A percentile compares a stretch with the other conserved stretches of the same genome.
Evolutionary conservation across 2,329 filamentous ascomycete genomes (phyloP).

Genomic region (Incumbomyces lentus): DNA sequence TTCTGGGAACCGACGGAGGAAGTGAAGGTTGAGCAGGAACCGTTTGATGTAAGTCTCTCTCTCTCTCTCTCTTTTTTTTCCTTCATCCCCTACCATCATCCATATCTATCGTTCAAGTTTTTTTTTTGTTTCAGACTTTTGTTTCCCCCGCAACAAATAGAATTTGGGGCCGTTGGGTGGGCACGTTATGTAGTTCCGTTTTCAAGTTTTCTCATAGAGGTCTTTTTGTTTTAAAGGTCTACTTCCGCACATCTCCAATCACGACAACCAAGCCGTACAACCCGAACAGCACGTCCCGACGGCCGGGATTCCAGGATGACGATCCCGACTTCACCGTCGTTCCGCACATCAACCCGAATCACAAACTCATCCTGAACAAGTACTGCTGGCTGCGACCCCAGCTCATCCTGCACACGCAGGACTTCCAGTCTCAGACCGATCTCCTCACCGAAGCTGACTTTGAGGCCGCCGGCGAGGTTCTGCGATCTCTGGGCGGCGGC

Average conservation of each 20-base stretch:
- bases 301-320: conserved; percentile 10
- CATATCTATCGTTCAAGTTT: no score
- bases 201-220: no score
- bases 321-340: conserved; percentile 17
- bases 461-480: conserved; percentile 11
- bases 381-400: conserved; percentile 18
- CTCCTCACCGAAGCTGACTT: conserved; percentile 12
- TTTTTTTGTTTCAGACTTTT: no score
- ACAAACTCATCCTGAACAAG: conserved; percentile 20
- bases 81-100: no score
- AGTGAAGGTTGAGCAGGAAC: conserved; percentile 12
- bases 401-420: conserved; percentile 17
- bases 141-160: no score
- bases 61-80: background rate
- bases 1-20: conserved; percentile 12
- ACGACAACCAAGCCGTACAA: conserved; percentile 5
- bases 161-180: no score
- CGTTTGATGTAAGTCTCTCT: conserved; percentile 17
- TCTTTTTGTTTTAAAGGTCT: no score
- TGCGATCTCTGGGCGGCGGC: conserved; percentile 1
- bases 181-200: no score
- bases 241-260: conserved; percentile 15
- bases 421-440: conserved; percentile 18
- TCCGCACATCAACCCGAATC: conserved; percentile 9
- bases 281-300: conserved; percentile 10